Evolutionary conservation across 2,329 filamentous ascomycete genomes (phyloP).

Genomic region (Ophiostoma piceae): DNA sequence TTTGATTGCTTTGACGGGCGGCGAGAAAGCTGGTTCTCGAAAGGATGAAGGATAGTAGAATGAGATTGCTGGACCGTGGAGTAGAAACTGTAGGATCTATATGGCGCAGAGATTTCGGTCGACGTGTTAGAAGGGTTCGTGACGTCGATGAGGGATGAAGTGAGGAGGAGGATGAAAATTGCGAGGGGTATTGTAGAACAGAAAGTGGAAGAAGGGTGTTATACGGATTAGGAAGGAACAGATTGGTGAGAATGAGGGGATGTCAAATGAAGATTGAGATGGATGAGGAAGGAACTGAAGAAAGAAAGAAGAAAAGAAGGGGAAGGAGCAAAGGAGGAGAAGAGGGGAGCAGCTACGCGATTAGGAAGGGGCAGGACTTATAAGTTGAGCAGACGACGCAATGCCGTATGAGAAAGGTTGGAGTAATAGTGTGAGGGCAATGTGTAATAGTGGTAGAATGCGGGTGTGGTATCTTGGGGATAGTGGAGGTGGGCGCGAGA

Average conservation of each 20-base stretch:
- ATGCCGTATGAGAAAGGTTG: neutral
- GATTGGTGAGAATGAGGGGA: neutral
- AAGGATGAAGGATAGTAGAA: slow-evolving; percentile 35
- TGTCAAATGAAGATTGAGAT: neutral
- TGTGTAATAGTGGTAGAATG: neutral
- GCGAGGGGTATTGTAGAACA: neutral
- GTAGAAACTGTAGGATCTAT: slow-evolving; percentile 42
- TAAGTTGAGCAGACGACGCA: slow-evolving; percentile 11
- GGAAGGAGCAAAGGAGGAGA: slow-evolving; percentile 3
- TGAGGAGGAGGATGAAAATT: neutral
- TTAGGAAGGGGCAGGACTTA: slow-evolving; percentile 6
- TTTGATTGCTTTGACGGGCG: slow-evolving; percentile 38
- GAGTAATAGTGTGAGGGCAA: slow-evolving; percentile 3
- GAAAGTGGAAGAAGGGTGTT: slow-evolving; percentile 14
- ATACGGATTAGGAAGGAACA: slow-evolving; percentile 9
- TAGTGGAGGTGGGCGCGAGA: slow-evolving; percentile 8
- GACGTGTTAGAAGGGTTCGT: slow-evolving; percentile 17
- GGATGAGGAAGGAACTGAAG: slow-evolving; percentile 2
- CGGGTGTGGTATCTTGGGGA: slow-evolving; percentile 14
- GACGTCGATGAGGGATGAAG: slow-evolving; percentile 18
- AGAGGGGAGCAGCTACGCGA: neutral
- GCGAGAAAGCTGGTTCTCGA: slow-evolving; percentile 39
- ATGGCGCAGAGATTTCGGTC: neutral
- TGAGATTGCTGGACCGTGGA: slow-evolving; percentile 46
- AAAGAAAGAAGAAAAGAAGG: slow-evolving; percentile 11